phyloP scores from a whole-genome alignment of 208 protist species.

The Trypanosoma platydactyli region DNA sequence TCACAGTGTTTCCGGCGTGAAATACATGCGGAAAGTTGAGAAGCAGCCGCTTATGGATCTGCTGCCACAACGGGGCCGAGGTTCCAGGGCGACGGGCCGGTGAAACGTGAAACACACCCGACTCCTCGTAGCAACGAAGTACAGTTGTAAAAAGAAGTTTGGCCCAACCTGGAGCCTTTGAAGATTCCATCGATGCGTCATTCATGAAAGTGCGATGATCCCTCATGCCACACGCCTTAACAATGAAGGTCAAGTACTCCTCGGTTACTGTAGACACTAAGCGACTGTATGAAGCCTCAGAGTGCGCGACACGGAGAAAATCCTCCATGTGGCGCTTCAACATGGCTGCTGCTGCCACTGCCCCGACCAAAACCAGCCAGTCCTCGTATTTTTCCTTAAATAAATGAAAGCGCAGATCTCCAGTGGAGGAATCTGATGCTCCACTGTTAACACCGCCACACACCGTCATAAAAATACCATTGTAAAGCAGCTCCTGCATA shows the following conservation, averaged over 20 bases:
- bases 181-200: neutral
- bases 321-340: slow-evolving; percentile 21
- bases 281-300: slow-evolving; percentile 14
- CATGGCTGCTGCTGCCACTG: slow-evolving; percentile 22
- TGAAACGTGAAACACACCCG: slow-evolving; percentile 32
- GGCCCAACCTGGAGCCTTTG: slow-evolving; percentile 14
- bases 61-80: slow-evolving; percentile 36
- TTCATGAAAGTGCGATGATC: neutral
- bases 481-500: slow-evolving; percentile 23
- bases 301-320: slow-evolving; percentile 6
- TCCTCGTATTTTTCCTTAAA: slow-evolving; percentile 31
- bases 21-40: slow-evolving; percentile 56
- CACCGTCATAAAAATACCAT: slow-evolving; percentile 15
- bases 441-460: slow-evolving; percentile 11
- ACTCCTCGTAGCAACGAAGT: slow-evolving; percentile 34
- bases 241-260: slow-evolving; percentile 18
- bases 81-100: slow-evolving; percentile 38
- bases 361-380: slow-evolving; percentile 34
- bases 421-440: neutral
- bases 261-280: slow-evolving; percentile 6
- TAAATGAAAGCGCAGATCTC: slow-evolving; percentile 19
- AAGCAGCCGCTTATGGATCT: slow-evolving; percentile 33
- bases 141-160: slow-evolving; percentile 31
- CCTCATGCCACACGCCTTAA: slow-evolving; percentile 4
- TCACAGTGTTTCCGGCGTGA: slow-evolving; percentile 44